A percentile compares a stretch with the other conserved stretches of the same genome.
Conservation (phyloP, 108 stramenopile species). For the Stephanodiscus triporus region DNA sequence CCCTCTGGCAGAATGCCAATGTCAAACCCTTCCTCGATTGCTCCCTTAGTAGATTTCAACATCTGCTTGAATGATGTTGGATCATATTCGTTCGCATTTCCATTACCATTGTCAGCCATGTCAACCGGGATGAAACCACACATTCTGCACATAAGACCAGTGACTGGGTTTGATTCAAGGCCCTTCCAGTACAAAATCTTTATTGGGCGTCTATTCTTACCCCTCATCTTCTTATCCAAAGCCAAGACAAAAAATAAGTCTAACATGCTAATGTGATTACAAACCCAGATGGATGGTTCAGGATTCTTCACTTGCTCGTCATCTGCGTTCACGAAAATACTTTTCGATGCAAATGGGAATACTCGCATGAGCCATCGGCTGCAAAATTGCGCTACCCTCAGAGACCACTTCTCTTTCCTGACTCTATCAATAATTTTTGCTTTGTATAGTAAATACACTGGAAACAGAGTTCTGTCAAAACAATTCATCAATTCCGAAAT, state of each 20-base stretch:
- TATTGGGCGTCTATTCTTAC: constrained; percentile 76
- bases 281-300: constrained; percentile 83
- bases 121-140: constrained; percentile 89
- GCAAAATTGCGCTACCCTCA: constrained; percentile 71
- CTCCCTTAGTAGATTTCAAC: constrained; percentile 69
- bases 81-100: constrained; percentile 82
- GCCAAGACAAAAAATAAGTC: constrained; percentile 87
- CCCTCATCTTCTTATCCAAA: constrained; percentile 66
- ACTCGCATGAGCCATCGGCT: constrained; percentile 79
- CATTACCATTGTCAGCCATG: constrained; percentile 85
- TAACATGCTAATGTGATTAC: constrained; percentile 81
- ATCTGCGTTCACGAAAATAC: constrained; percentile 43
- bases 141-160: constrained; percentile 69
- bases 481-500: not conserved
- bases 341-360: constrained; percentile 77
- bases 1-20: constrained; percentile 89
- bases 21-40: constrained; percentile 87
- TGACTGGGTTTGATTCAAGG: constrained; percentile 81
- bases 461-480: constrained; percentile 53
- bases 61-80: constrained; percentile 71
- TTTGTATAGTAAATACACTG: constrained; percentile 57
- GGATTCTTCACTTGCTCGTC: constrained; percentile 47
- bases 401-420: constrained; percentile 58
- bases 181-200: constrained; percentile 91
- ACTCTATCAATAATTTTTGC: constrained; percentile 42